Percentiles rank a stretch among this genome's conserved stretches.
Conservation (phyloP, 495 filamentous ascomycete genomes). For the Amphirosellinia nigrospora region DNA sequence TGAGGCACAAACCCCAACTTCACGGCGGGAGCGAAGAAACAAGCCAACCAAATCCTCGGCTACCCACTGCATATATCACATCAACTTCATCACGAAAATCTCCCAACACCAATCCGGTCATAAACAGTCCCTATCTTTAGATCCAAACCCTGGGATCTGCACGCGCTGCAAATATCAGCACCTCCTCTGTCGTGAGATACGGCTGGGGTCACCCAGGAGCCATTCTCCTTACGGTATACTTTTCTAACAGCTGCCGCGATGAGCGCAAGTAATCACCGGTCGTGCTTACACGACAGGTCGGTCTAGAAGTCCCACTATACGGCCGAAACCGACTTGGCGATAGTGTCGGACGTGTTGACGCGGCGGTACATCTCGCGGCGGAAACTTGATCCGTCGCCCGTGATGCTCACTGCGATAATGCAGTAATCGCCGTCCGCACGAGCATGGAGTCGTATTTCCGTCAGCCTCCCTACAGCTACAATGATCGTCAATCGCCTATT, state of each 20-base stretch:
- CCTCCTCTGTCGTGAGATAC: slow-evolving; percentile 4
- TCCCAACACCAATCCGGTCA: slow-evolving; percentile 9
- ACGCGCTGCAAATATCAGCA: background rate
- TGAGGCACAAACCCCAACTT: background rate
- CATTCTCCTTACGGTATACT: background rate
- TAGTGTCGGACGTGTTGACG: background rate
- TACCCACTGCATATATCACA: slow-evolving; percentile 15
- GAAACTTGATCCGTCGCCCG: background rate
- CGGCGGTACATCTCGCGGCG: background rate
- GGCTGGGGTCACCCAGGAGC: background rate
- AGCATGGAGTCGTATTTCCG: background rate
- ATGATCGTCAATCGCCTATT: background rate
- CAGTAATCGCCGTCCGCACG: background rate
- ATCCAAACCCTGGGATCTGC: slow-evolving; percentile 1
- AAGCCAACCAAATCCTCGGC: slow-evolving; percentile 1
- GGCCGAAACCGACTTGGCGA: slow-evolving; percentile 1
- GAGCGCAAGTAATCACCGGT: background rate
- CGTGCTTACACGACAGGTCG: background rate
- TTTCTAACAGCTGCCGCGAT: slow-evolving; percentile 1
- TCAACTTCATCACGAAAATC: background rate
- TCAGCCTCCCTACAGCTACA: background rate
- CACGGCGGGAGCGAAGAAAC: background rate
- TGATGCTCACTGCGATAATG: background rate
- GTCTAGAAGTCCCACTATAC: background rate
- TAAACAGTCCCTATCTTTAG: background rate